Base-by-base conservation (phyloP, 1,139 yeast genomes). In the Pneumocystis oryctolagi region DNA sequence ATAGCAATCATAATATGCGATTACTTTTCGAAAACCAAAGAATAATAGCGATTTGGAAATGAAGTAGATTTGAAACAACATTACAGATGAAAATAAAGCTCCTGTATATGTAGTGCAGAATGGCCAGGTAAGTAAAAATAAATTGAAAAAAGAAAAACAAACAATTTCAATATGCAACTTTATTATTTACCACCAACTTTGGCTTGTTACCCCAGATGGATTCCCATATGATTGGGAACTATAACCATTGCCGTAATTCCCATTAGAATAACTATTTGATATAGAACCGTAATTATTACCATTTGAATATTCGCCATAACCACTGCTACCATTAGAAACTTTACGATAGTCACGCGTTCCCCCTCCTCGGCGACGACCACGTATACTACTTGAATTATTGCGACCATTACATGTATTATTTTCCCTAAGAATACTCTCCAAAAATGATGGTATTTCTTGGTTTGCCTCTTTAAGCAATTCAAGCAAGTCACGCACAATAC, bases 361-460 rank as follows among this genome's bases (percentile, higher is more conserved):
- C 47, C 71, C 69, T 67, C 85, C 79, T 69, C 84, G 77, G 64
- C 82, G 75, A 65, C 86, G 80, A 64, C 85, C 77, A 64, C 82
- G 76, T 64, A 81, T 78, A 64, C 84, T 79, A 25, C 12, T 47
- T 25, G 55, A 25, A 47, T 14, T 47, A 28, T 3, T 47, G 5
- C 55, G 55, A 65, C 84, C 78, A 68, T 83, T 78, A 68, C 86
- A 84, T 70, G 78, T 80, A 62, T 85, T 77, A 64, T 82, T 77
- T 79, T 90, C 97, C 78, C 95, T 86, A 66, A 88, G 79, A 70
- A 89, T 83, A 69, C 85, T 82, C 69, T 80, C 82, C 75, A 92
- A 82, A 80, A 92, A 92, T 67, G 82, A 82, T 69, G 98, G 98
- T 70, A 90, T 86, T 75, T 90, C 97, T 80, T 92, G 99, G 79